phyloP scores from a whole-genome alignment of 176 grass and related monocot species.

The Typha latifolia region DNA sequence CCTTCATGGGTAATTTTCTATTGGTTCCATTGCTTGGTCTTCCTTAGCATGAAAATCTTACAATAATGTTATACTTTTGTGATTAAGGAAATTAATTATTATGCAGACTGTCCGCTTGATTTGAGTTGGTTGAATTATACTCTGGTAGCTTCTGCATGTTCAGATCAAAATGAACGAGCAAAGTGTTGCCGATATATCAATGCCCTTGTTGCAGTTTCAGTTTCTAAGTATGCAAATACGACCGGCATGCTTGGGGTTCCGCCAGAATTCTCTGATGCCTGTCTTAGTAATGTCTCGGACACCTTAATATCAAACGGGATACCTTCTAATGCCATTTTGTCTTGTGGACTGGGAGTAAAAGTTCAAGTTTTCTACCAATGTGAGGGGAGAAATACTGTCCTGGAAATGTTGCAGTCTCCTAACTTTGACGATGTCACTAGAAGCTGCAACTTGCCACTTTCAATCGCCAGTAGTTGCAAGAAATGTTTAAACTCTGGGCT shows the following conservation, averaged over 20 bases:
- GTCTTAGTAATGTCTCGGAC: slow-evolving; percentile 51
- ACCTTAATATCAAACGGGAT: slow-evolving; percentile 55
- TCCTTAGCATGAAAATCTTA: background rate
- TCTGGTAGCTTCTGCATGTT: slow-evolving; percentile 58
- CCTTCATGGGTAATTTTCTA: background rate
- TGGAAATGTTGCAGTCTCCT: slow-evolving; percentile 60
- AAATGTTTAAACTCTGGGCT: slow-evolving; percentile 83
- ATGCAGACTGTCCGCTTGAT: slow-evolving; percentile 83
- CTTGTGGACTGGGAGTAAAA: slow-evolving; percentile 83
- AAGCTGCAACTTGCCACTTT: slow-evolving; percentile 47
- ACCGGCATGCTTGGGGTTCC: slow-evolving; percentile 72
- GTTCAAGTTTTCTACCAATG: slow-evolving; percentile 77
- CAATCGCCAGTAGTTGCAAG: slow-evolving; percentile 58
- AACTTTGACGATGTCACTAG: slow-evolving; percentile 69
- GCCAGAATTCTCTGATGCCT: slow-evolving; percentile 38
- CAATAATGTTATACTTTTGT: background rate
- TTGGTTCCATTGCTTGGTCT: background rate
- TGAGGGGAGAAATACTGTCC: slow-evolving; percentile 62
- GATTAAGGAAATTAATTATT: background rate
- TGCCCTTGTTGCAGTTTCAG: slow-evolving; percentile 64
- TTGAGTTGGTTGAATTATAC: slow-evolving; percentile 73
- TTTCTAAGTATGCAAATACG: slow-evolving; percentile 59
- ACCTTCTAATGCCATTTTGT: slow-evolving; percentile 34
- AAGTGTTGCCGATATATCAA: slow-evolving; percentile 95
- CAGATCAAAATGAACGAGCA: slow-evolving; percentile 48